These are phyloP conservation scores for Cinnamomum micranthum DNA, from an alignment of 164 flowering plant species.

Conservation along the genomic window DNA sequence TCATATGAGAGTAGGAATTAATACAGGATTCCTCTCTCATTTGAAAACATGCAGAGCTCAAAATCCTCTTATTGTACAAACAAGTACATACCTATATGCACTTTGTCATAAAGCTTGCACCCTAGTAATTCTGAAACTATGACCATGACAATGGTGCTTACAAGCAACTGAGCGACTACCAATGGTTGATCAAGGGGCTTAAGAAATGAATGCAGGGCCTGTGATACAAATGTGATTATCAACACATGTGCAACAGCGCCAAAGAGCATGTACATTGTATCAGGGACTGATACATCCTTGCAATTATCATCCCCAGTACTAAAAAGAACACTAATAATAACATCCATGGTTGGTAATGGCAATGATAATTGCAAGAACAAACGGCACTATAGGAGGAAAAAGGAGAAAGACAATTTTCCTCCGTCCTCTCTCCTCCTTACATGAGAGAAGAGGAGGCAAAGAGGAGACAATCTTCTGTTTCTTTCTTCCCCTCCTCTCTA, in stretches of 20 bases:
- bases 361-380: background rate
- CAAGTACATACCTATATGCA: too few relatives aligned
- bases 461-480: background rate
- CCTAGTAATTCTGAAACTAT: too few relatives aligned
- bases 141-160: constrained; percentile 21
- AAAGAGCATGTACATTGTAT: background rate
- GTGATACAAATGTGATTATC: constrained; percentile 35
- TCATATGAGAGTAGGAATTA: too few relatives aligned
- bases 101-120: too few relatives aligned
- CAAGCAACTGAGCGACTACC: constrained; percentile 63
- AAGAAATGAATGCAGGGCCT: constrained; percentile 45
- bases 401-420: background rate
- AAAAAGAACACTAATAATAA: background rate
- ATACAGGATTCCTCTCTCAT: too few relatives aligned
- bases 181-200: constrained; percentile 57
- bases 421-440: background rate
- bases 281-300: background rate
- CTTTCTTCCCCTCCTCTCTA: background rate
- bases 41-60: too few relatives aligned
- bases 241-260: too few relatives aligned
- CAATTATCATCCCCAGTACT: background rate
- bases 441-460: background rate
- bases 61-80: too few relatives aligned
- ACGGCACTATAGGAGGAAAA: background rate
- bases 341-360: background rate